These are phyloP conservation scores for Lachancea meyersii DNA, from an alignment of 805 yeast genomes.

Conservation along the genomic window DNA sequence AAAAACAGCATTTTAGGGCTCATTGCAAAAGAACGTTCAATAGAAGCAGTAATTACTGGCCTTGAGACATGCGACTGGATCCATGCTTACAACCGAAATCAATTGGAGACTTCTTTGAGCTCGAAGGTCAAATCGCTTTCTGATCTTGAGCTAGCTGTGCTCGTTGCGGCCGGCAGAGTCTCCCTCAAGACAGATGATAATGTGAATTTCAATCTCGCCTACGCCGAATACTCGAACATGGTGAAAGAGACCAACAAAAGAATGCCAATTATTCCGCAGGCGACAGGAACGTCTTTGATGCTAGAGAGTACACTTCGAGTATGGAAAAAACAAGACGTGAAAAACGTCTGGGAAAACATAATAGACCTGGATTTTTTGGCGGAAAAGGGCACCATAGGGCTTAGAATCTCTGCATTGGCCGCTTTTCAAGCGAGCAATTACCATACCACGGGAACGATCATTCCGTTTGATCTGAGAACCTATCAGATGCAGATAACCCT, in stretches of 20 bases:
- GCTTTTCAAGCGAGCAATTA: constrained; percentile 36
- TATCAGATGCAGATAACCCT: constrained; percentile 47
- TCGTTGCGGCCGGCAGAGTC: constrained; percentile 72
- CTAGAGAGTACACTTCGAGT: constrained; percentile 41
- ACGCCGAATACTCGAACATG: constrained; percentile 64
- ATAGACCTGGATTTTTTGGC: constrained; percentile 48
- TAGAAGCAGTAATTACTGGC: constrained; percentile 25
- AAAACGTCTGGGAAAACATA: constrained; percentile 69
- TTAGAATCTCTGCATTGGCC: constrained; percentile 36
- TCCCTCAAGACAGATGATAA: constrained; percentile 50
- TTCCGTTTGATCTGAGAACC: constrained; percentile 40
- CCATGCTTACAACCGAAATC: constrained; percentile 28
- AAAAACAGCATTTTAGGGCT: constrained; percentile 41
- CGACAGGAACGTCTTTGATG: constrained; percentile 16
- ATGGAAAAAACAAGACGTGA: constrained; percentile 57
- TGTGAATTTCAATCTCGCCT: constrained; percentile 72
- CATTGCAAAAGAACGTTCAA: constrained; percentile 31
- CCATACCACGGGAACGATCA: constrained; percentile 35
- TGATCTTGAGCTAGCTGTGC: constrained; percentile 61
- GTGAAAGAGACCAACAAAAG: constrained; percentile 40
- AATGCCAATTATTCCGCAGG: constrained; percentile 31
- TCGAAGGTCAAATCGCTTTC: constrained; percentile 42
- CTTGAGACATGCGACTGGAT: constrained; percentile 12
- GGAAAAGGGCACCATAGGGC: constrained; percentile 40
- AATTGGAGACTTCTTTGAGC: constrained; percentile 22